A percentile compares a stretch with the other conserved stretches of the same genome.
Conservation (phyloP, 306 rosid species). For the Urtica urens region DNA sequence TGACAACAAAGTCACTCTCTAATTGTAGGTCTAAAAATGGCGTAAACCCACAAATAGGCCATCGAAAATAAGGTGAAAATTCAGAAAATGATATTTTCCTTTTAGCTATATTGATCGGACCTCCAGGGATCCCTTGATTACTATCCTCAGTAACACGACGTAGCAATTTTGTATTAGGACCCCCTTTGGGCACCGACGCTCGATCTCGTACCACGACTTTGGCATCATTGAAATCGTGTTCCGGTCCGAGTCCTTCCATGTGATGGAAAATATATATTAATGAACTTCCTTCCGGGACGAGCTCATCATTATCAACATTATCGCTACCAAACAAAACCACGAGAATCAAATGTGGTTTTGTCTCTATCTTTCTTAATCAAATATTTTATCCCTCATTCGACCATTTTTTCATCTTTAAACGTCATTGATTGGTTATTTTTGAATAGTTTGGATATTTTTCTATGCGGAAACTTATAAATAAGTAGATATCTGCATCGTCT, state of each 20-base stretch:
- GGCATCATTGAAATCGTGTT: constrained; percentile 78
- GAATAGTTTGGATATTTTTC: no score
- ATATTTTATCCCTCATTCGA: no score
- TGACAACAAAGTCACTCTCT: no score
- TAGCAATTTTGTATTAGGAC: constrained; percentile 82
- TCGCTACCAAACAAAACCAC: background rate
- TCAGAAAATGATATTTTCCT: constrained; percentile 94
- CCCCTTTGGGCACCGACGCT: constrained; percentile 63
- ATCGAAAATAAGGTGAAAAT: constrained; percentile 80
- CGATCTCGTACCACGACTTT: constrained; percentile 95
- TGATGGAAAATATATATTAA: constrained; percentile 83
- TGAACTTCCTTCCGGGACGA: constrained; percentile 87
- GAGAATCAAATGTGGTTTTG: background rate
- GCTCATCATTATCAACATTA: constrained; percentile 44
- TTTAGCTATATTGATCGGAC: constrained; percentile 70
- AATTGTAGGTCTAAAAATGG: no score
- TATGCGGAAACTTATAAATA: no score
- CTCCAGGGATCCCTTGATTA: constrained; percentile 66
- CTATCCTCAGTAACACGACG: constrained; percentile 53
- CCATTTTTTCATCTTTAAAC: no score
- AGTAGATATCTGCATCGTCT: no score
- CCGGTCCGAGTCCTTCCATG: constrained; percentile 49
- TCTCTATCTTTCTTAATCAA: no score
- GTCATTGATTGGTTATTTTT: no score
- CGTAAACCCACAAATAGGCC: constrained; percentile 72